Evolutionary conservation across 2,329 filamentous ascomycete genomes (phyloP), one percentile per base, ranked within the genome.

Genomic region (Diaporthe destruens): DNA sequence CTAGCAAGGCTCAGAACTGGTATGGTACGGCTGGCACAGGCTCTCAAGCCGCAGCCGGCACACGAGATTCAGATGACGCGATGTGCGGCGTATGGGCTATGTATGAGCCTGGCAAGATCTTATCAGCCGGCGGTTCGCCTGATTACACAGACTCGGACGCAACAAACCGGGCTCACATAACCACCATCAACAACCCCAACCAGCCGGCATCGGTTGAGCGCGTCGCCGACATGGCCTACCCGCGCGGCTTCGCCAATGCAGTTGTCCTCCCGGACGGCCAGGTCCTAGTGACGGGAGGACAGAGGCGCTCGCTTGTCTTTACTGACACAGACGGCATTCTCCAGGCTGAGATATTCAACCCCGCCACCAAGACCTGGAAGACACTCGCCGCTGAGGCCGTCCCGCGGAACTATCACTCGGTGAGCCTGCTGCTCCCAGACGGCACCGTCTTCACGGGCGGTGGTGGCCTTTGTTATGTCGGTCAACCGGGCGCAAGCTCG

Each of bases 51-150:
- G 75, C 77, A 3, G 87, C 85, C 11, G 87, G 87, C 0, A 78
- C 73, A 3, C 84, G 88, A 12, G 80, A 79, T 16, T 84, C 85
- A 71, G 72, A 77, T 0, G 84, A 89, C 74, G 80, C 85, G 8
- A 89, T 89, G 87, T 84, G 82, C 70, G 87, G 87, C 12, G 84
- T 82, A 66, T 84, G 84, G 6, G 81, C 86, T 71, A 88, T 89
- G 86, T 88, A 85, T 75, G 87, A 89, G 75, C 86, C 86, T 56
- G 87, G 87, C 34, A 86, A 86, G 76, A 88, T 89, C 34, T 80
- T 89, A 9, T 84, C 85, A 0, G 79, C 82, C 8, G 87, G 87
- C 51, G 87, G 87, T 12, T 81, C 84, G 0, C 78, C 81, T 0
- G 78, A 80, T 54, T 88, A 88, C 75, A 78, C 83, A 34, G 75